Percentiles rank a stretch among this genome's conserved stretches.
Evolutionary conservation across 257 asterid genomes (phyloP).

Genomic region (Nicotiana otophora): DNA sequence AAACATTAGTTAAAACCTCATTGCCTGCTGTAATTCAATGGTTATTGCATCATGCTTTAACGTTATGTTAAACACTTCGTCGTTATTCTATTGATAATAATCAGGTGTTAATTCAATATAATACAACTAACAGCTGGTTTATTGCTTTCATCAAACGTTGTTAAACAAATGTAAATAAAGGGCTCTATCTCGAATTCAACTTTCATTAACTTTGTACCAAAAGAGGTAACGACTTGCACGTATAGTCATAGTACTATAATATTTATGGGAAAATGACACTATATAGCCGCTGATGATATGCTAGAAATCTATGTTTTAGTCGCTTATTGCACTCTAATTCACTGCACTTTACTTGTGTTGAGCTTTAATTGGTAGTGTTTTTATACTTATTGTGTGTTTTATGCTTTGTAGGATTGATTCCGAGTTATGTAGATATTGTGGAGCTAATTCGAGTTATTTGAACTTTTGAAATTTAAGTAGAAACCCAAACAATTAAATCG

Average conservation of each 20-base stretch:
- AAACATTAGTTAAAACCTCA: not conserved
- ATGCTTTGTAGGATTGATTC: too few species aligned
- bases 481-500: too few species aligned
- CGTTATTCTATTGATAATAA: not conserved
- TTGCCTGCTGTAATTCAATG: not conserved
- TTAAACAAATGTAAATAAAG: not conserved
- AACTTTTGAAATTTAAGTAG: too few species aligned
- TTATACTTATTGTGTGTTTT: too few species aligned
- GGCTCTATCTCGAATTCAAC: not conserved
- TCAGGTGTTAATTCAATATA: not conserved
- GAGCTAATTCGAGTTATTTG: too few species aligned
- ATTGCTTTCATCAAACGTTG: not conserved
- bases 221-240: not conserved
- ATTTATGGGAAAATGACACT: too few species aligned
- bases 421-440: too few species aligned
- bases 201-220: not conserved
- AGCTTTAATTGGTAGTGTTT: too few species aligned
- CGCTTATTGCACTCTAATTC: too few species aligned
- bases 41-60: not conserved
- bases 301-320: too few species aligned
- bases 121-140: not conserved
- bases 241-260: not conserved
- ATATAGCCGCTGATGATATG: too few species aligned
- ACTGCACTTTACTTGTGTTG: too few species aligned
- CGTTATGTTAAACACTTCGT: not conserved